A percentile compares a stretch with the other conserved stretches of the same genome.
phyloP scores from a whole-genome alignment of 2,329 filamentous ascomycete species.

The Stagonosporopsis rhizophila region DNA sequence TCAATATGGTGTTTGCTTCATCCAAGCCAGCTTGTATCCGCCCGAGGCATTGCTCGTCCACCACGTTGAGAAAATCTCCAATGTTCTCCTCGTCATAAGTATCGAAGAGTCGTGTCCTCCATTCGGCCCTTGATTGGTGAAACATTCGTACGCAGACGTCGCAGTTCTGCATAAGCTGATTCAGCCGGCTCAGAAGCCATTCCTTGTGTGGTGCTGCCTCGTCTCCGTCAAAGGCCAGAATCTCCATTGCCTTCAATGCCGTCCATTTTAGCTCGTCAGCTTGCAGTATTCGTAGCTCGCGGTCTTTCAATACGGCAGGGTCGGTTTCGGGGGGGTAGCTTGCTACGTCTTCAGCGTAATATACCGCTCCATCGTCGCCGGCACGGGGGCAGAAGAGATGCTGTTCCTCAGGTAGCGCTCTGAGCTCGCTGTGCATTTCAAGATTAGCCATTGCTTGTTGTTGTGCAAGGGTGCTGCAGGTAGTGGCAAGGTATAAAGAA shows the following conservation, averaged over 20 bases:
- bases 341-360: conserved; percentile 56
- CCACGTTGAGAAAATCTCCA: conserved; percentile 51
- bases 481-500: not conserved
- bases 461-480: not conserved
- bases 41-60: conserved; percentile 55
- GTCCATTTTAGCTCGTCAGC: conserved; percentile 51
- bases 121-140: conserved; percentile 53
- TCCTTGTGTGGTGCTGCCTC: conserved; percentile 54
- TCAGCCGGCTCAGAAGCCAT: conserved; percentile 51
- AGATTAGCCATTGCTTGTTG: conserved; percentile 32
- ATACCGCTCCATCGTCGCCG: conserved; percentile 45
- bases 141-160: conserved; percentile 60
- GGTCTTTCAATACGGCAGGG: conserved; percentile 33
- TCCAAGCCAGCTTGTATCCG: conserved; percentile 55
- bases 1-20: conserved; percentile 50
- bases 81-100: conserved; percentile 56
- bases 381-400: conserved; percentile 59
- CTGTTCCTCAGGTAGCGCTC: conserved; percentile 46
- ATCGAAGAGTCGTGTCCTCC: conserved; percentile 51
- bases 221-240: conserved; percentile 57
- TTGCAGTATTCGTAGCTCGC: conserved; percentile 45
- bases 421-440: conserved; percentile 43
- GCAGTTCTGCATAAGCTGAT: conserved; percentile 54
- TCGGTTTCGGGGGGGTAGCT: conserved; percentile 40
- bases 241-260: conserved; percentile 53